Evolutionary conservation across 768 basidiomycete species (phyloP).

Genomic region (Trichaptum fuscoviolaceum): DNA sequence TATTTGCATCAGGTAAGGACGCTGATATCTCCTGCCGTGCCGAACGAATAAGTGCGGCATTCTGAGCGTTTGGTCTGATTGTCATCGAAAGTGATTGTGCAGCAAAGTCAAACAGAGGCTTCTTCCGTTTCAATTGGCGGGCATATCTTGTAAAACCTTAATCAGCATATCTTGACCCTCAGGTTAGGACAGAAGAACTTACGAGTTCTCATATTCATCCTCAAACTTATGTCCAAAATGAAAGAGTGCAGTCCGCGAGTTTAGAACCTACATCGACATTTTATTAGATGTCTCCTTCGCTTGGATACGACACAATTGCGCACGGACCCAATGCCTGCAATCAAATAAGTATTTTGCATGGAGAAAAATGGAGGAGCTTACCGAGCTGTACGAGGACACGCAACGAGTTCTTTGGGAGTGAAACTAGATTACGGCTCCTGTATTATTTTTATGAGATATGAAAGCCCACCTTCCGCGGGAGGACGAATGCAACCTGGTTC

Average conservation of each 20-base stretch:
- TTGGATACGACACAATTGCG: not conserved
- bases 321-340: constrained; percentile 57
- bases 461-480: constrained; percentile 51
- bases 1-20: constrained; percentile 12
- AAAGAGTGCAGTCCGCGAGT: constrained; percentile 58
- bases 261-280: constrained; percentile 42
- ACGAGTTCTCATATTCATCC: constrained; percentile 62
- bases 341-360: constrained; percentile 11
- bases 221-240: constrained; percentile 54
- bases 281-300: constrained; percentile 1
- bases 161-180: not conserved
- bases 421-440: constrained; percentile 7
- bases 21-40: constrained; percentile 42
- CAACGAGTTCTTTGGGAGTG: constrained; percentile 49
- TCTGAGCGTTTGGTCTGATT: constrained; percentile 48
- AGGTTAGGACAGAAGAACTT: constrained; percentile 22
- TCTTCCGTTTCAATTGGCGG: constrained; percentile 48
- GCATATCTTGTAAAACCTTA: constrained; percentile 37
- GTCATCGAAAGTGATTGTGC: constrained; percentile 42
- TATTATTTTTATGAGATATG: constrained; percentile 11
- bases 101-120: constrained; percentile 47
- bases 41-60: constrained; percentile 39
- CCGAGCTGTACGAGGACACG: constrained; percentile 68
- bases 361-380: constrained; percentile 23
- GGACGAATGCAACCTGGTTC: constrained; percentile 59